Conservation (phyloP, 2,329 filamentous ascomycete species). For the Aspergillus fumigatus region DNA sequence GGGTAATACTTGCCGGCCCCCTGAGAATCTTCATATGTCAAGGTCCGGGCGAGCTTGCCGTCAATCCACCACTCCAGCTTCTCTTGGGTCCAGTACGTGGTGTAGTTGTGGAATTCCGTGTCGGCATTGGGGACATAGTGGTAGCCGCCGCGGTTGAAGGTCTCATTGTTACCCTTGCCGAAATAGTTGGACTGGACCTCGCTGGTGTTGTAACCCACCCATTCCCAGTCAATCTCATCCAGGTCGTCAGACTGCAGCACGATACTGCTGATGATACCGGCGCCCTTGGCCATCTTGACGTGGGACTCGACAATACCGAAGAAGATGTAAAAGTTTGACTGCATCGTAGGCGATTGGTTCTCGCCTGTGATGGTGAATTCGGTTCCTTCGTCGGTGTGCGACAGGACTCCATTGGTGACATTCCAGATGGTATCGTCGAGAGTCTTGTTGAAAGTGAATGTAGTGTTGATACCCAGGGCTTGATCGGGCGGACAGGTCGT, state of each 20-base stretch:
- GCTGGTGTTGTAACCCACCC: conserved; percentile 36
- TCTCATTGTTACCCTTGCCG: conserved; percentile 73
- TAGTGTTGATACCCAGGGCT: conserved; percentile 60
- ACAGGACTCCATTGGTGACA: conserved; percentile 61
- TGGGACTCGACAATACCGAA: conserved; percentile 74
- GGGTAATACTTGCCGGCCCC: conserved; percentile 57
- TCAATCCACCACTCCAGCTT: conserved; percentile 65
- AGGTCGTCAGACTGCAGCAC: conserved; percentile 80
- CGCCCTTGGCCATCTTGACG: conserved; percentile 70
- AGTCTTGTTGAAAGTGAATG: conserved; percentile 61
- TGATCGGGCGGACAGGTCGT: conserved; percentile 65
- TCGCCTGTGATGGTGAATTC: conserved; percentile 66
- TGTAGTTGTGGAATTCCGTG: conserved; percentile 45
- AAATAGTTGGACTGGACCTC: conserved; percentile 84
- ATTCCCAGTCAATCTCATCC: conserved; percentile 76
- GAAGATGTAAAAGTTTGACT: conserved; percentile 79
- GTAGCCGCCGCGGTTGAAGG: conserved; percentile 77
- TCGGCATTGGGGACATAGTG: conserved; percentile 61
- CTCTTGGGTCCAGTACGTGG: conserved; percentile 62
- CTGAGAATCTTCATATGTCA: conserved; percentile 53
- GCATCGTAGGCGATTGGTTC: conserved; percentile 73
- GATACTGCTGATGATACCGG: conserved; percentile 74
- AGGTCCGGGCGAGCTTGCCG: conserved; percentile 55
- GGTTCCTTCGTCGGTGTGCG: conserved; percentile 61
- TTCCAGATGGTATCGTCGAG: conserved; percentile 61